Evolutionary conservation across 2,329 filamentous ascomycete genomes (phyloP).

Genomic region (Fusarium nanum): DNA sequence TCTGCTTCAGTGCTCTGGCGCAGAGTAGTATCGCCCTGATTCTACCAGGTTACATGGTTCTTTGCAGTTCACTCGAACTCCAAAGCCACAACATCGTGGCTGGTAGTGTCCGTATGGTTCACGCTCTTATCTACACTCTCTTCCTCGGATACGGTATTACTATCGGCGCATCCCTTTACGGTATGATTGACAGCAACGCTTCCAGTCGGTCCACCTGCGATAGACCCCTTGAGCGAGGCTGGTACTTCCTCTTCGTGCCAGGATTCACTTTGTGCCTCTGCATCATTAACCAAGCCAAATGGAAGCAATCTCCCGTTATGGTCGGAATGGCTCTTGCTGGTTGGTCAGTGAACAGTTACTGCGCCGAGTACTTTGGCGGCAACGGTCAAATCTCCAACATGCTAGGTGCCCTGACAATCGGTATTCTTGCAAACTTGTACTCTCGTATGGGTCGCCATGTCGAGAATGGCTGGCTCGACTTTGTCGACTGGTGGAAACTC

Average conservation of each 20-base stretch:
- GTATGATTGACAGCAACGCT: constrained; percentile 68
- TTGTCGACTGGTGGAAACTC: constrained; percentile 62
- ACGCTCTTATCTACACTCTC: constrained; percentile 79
- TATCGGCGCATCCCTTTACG: constrained; percentile 74
- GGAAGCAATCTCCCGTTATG: constrained; percentile 82
- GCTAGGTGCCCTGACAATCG: constrained; percentile 79
- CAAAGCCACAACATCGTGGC: constrained; percentile 77
- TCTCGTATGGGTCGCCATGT: constrained; percentile 71
- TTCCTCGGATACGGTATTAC: constrained; percentile 81
- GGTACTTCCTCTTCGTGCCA: constrained; percentile 78
- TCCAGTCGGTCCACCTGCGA: constrained; percentile 58
- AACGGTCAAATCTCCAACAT: constrained; percentile 83
- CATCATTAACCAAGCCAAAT: constrained; percentile 85
- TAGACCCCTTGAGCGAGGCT: constrained; percentile 57
- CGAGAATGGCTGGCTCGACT: constrained; percentile 65
- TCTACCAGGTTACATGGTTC: constrained; percentile 68
- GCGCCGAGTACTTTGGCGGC: constrained; percentile 71
- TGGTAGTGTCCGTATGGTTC: constrained; percentile 79
- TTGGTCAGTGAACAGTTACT: constrained; percentile 81
- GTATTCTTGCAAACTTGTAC: constrained; percentile 83
- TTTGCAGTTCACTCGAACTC: constrained; percentile 68
- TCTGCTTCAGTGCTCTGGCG: constrained; percentile 78
- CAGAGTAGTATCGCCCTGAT: constrained; percentile 82
- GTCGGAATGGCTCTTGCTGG: constrained; percentile 77
- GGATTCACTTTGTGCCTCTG: constrained; percentile 79